Percentiles rank a stretch among this genome's conserved stretches.
phyloP scores from a whole-genome alignment of 2,329 filamentous ascomycete genomes.

The Diaporthe sp. region DNA sequence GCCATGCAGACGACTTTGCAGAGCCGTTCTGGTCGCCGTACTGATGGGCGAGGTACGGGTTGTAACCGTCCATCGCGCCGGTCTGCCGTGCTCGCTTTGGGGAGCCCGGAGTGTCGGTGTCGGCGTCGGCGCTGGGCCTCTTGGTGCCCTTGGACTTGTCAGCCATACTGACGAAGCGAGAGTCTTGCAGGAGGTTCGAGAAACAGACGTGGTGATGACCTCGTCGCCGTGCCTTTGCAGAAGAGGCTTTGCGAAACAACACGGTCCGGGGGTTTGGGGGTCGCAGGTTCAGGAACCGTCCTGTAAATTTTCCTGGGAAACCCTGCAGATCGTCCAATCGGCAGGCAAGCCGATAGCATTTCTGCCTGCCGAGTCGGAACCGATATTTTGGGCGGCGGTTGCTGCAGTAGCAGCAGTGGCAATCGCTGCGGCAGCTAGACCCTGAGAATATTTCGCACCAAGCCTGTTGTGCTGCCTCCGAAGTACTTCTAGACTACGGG shows the following conservation, averaged over 20 bases:
- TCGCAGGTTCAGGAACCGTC: slow-evolving; percentile 1
- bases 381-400: slow-evolving; percentile 24
- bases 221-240: slow-evolving; percentile 18
- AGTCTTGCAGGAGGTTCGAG: slow-evolving; percentile 16
- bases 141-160: slow-evolving; percentile 57
- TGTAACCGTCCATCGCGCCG: slow-evolving; percentile 58
- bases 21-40: slow-evolving; percentile 65
- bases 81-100: slow-evolving; percentile 49
- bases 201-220: slow-evolving; percentile 8
- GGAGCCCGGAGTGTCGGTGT: slow-evolving; percentile 51
- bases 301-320: slow-evolving; percentile 35
- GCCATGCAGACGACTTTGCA: slow-evolving; percentile 51
- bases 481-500: too few species aligned
- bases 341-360: slow-evolving; percentile 25
- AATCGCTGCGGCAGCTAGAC: background rate
- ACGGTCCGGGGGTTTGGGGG: background rate
- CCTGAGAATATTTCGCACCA: slow-evolving; percentile 4
- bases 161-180: slow-evolving; percentile 53
- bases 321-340: slow-evolving; percentile 18
- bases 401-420: slow-evolving; percentile 10
- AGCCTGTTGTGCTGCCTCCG: background rate
- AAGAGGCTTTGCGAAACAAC: slow-evolving; percentile 19
- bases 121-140: slow-evolving; percentile 58
- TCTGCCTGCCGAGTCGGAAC: slow-evolving; percentile 34
- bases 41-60: slow-evolving; percentile 94